A percentile compares a stretch with the other conserved stretches of the same genome.
Conservation (phyloP, 257 asterid genomes). For the Forsythia suspensa region DNA sequence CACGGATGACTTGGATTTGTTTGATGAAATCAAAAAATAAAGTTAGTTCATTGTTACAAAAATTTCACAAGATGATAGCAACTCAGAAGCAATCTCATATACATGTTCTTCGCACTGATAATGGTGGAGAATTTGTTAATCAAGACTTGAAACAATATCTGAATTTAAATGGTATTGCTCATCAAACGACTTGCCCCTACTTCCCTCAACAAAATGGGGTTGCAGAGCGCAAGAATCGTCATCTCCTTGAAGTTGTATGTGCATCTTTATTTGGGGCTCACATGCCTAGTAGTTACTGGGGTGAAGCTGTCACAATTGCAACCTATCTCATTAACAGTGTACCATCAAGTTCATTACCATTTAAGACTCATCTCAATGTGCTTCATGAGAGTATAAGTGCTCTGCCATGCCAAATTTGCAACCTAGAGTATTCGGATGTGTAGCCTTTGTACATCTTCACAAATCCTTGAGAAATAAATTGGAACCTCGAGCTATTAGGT, state of each 20-base stretch:
- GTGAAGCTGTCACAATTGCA: neutral
- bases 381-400: neutral
- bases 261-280: neutral
- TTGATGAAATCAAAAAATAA: neutral
- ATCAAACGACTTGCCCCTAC: neutral
- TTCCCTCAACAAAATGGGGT: neutral
- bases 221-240: neutral
- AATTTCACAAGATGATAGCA: neutral
- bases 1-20: no score
- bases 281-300: neutral
- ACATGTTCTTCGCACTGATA: neutral
- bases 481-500: neutral
- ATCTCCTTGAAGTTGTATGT: neutral
- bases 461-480: neutral
- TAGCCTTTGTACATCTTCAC: neutral
- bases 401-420: neutral
- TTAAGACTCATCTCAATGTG: neutral
- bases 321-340: neutral
- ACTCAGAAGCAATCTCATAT: neutral
- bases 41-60: neutral
- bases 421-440: neutral
- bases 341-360: neutral
- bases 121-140: no score
- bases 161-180: neutral
- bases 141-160: no score